Evolutionary conservation across 2,329 filamentous ascomycete species (phyloP).

Genomic region (Phoma sp.): DNA sequence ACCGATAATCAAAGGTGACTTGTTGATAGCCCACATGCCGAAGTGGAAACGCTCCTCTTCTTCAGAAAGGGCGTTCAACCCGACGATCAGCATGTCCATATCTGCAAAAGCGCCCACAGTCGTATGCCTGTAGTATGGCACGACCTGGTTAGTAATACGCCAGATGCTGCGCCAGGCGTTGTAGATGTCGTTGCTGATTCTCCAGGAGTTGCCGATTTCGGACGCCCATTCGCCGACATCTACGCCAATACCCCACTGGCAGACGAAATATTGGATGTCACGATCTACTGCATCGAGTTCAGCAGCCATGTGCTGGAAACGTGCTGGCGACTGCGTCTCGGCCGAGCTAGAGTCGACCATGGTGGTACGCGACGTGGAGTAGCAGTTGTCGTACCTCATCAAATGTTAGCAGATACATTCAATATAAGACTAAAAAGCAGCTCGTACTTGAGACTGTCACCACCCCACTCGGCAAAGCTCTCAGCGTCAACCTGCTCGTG

Average conservation of each 20-base stretch:
- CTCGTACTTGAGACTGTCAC: constrained; percentile 60
- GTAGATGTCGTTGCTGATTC: constrained; percentile 47
- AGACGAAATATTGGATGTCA: constrained; percentile 47
- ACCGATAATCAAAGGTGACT: constrained; percentile 56
- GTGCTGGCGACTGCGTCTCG: constrained; percentile 37
- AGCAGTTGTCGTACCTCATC: constrained; percentile 46
- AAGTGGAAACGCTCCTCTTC: constrained; percentile 55
- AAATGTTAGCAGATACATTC: constrained; percentile 14
- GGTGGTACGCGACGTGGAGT: constrained; percentile 38
- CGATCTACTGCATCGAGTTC: constrained; percentile 38
- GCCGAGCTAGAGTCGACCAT: constrained; percentile 47
- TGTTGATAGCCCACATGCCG: constrained; percentile 57
- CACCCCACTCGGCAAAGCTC: constrained; percentile 58
- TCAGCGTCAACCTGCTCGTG: constrained; percentile 66
- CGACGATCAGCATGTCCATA: constrained; percentile 56
- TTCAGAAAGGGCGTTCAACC: constrained; percentile 45
- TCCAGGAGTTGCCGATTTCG: constrained; percentile 47
- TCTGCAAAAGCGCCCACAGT: constrained; percentile 41
- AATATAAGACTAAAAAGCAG: too few relatives aligned
- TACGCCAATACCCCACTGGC: constrained; percentile 50
- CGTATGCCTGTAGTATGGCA: constrained; percentile 41
- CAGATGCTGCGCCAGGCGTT: constrained; percentile 45
- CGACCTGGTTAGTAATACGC: constrained; percentile 44
- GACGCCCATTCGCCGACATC: constrained; percentile 46
- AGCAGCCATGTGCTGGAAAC: constrained; percentile 41